Evolutionary conservation across 2,329 filamentous ascomycete genomes (phyloP), one percentile per base, ranked within the genome.

Genomic region (Cyphellophora europaea): DNA sequence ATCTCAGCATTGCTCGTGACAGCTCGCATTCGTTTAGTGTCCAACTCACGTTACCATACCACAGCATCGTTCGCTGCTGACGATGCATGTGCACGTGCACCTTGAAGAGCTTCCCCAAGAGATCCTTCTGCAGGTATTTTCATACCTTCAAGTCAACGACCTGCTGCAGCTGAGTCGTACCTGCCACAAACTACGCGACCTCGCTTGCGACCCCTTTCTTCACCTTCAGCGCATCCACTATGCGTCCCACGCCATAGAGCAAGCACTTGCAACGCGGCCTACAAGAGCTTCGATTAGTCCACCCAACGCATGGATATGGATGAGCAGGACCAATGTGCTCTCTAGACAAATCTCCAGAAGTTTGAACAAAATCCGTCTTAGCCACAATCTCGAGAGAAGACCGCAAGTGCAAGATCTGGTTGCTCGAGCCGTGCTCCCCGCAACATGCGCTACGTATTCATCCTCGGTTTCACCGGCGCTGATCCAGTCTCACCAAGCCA

Each of bases 151-250:
- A 36, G 55, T 67, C 11, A 55, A 61, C n/a, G 64, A 69, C 38
- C 56, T 69, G 12, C 55, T 66, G 32, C 48, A 56, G 35, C 44
- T 58, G 23, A 59, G 62, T 19, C 57, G 64, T 40, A 59, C 63
- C 51, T 78, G 66, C 41, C 79, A 72, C 51, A 69, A 69, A 40
- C 66, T 85, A 33, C 75, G 79, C 44, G 54, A 57, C 28, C 66
- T 84, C 32, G 76, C 74, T 15, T 63, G 75, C 28, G 67, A 77
- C 27, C 80, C 79, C n/a, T 65, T 82, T 36, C 61, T 84, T 11
- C 79, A 82, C 52, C 62, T 62, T 35, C 63, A 70, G 44, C 77
- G 79, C 30, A 69, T 82, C 13, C 74, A 69, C 32, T 67, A 62
- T 43, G 71, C 66, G 21, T 72, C 75, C 21, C 48, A 60, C 19